A percentile compares a stretch with the other conserved stretches of the same genome.
Conservation (phyloP, 345 rosid genomes). For the Dipteronia dyeriana region DNA sequence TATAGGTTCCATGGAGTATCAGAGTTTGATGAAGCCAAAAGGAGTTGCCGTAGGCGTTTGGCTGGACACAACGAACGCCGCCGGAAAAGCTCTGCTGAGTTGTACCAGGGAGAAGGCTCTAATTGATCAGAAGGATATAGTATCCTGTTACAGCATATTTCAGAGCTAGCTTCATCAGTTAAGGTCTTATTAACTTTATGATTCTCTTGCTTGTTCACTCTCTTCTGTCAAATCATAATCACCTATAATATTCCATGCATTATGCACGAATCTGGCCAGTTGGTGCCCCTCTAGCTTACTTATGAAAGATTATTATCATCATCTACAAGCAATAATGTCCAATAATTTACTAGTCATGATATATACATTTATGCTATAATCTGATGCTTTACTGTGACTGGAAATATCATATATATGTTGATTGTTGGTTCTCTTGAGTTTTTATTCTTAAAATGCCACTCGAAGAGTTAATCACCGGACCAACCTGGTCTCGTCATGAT, state of each 20-base stretch:
- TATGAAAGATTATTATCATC: neutral
- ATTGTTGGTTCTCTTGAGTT: neutral
- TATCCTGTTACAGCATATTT: neutral
- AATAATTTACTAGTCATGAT: neutral
- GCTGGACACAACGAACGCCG: constrained; percentile 94
- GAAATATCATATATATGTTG: too few species aligned
- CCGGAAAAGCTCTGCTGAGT: constrained; percentile 56
- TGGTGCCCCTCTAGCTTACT: neutral
- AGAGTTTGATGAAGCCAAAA: constrained; percentile 77
- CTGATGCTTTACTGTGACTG: neutral
- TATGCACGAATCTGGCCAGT: neutral
- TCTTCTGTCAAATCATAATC: constrained; percentile 78
- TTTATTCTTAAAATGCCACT: neutral
- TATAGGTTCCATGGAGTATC: constrained; percentile 75
- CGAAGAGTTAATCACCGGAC: too few species aligned
- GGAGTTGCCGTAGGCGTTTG: constrained; percentile 84
- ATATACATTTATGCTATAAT: neutral
- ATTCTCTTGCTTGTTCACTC: constrained; percentile 55
- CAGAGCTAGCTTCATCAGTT: neutral
- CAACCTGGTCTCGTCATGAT: too few species aligned
- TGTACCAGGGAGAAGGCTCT: constrained; percentile 43
- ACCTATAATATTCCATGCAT: neutral
- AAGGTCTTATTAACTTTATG: constrained; percentile 14
- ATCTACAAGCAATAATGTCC: neutral
- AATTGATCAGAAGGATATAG: constrained; percentile 19